Evolutionary conservation across 164 flowering plant species (phyloP).

Genomic region (Warburgia ugandensis): DNA sequence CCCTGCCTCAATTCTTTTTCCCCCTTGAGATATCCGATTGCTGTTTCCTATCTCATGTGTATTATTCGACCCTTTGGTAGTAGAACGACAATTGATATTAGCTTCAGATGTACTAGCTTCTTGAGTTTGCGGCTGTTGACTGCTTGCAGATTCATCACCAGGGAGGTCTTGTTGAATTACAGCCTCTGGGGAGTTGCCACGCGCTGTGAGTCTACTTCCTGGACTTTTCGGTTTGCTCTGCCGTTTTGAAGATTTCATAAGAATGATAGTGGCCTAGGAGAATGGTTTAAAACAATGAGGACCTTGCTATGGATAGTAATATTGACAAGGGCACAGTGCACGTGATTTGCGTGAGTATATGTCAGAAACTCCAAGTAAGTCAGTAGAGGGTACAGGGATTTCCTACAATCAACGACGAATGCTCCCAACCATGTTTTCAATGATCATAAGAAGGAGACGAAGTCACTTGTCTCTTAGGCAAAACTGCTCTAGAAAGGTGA

Average conservation of each 20-base stretch:
- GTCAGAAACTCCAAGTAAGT: neutral
- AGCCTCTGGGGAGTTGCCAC: neutral
- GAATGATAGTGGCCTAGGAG: constrained; percentile 3
- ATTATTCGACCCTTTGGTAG: neutral
- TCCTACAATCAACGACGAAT: neutral
- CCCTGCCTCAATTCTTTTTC: neutral
- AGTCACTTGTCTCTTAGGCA: too few relatives aligned
- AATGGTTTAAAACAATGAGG: neutral
- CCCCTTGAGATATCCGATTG: neutral
- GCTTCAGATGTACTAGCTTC: neutral
- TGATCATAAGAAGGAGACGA: too few relatives aligned
- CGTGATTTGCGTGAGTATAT: neutral
- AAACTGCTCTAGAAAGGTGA: too few relatives aligned
- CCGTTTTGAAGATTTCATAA: constrained; percentile 2
- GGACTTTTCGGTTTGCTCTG: constrained; percentile 1
- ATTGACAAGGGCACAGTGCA: neutral
- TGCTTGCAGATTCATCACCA: neutral
- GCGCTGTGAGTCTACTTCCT: neutral
- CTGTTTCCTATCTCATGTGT: neutral
- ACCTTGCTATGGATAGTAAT: neutral
- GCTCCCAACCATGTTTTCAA: too few relatives aligned
- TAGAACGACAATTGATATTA: neutral
- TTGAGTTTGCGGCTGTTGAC: neutral
- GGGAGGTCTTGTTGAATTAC: neutral
- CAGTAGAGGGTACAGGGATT: neutral